A percentile compares a stretch with the other conserved stretches of the same genome.
Conservation (phyloP, 352 stramenopile genomes). For the Phytophthora litchii region DNA sequence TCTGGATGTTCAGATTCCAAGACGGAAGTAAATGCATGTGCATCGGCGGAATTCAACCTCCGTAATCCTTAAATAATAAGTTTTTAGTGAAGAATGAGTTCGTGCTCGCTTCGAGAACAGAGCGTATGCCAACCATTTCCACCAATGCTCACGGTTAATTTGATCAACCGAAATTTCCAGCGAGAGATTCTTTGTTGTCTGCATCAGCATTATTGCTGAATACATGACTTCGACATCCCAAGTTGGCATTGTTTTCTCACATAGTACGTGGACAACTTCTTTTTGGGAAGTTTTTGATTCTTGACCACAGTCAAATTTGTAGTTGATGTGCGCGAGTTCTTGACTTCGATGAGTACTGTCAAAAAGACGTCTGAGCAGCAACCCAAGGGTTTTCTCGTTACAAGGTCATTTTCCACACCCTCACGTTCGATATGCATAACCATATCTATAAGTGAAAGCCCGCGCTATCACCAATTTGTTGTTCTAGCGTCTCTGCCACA, state of each 20-base stretch:
- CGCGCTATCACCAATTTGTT: no score
- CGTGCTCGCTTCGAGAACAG: conserved; percentile 25
- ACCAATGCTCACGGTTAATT: conserved; percentile 1
- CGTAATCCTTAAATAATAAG: background rate
- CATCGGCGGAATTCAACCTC: no score
- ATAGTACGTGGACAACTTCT: conserved; percentile 6
- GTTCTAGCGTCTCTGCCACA: no score
- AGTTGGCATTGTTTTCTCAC: background rate
- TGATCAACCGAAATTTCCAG: conserved; percentile 3
- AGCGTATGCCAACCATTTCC: conserved; percentile 28
- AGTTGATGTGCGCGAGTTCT: no score
- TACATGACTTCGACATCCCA: conserved; percentile 15
- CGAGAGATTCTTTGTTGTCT: conserved; percentile 17
- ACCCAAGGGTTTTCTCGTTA: no score
- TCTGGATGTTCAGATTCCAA: background rate
- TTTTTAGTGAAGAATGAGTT: conserved; percentile 6
- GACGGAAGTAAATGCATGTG: background rate
- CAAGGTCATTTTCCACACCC: no score
- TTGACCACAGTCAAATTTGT: conserved; percentile 1
- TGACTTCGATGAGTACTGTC: no score
- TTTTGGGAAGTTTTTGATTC: conserved; percentile 5
- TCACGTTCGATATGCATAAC: no score
- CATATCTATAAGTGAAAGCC: no score
- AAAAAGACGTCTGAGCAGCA: no score
- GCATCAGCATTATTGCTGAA: conserved; percentile 17